Conservation (phyloP, 148 eudicot genomes). For the Arbutus unedo region DNA sequence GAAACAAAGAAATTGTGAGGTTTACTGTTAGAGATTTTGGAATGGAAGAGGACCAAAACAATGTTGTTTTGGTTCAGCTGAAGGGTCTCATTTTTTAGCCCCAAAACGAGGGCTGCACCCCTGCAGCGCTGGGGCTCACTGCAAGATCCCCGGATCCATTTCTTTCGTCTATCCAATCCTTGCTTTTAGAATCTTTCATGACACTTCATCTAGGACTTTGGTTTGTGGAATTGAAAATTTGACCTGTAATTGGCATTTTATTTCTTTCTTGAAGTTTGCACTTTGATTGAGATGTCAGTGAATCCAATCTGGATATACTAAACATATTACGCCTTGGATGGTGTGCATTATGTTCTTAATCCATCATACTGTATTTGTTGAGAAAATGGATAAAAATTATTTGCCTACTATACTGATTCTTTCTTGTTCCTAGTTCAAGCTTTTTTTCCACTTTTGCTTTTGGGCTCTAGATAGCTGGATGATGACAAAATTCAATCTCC, state of each 20-base stretch:
- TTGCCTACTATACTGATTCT: neutral
- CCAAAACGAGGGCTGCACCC: too few species aligned
- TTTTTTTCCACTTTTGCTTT: neutral
- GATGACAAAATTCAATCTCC: neutral
- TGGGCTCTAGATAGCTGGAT: neutral
- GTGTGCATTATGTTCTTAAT: neutral
- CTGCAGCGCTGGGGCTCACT: too few species aligned
- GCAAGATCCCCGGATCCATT: too few species aligned
- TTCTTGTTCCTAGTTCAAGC: neutral
- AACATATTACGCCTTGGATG: neutral
- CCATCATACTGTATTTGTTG: neutral
- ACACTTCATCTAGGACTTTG: neutral
- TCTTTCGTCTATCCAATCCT: neutral
- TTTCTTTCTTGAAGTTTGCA: slow-evolving; percentile 3
- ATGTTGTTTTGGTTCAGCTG: too few species aligned
- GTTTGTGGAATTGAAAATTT: neutral
- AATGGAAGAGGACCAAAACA: too few species aligned
- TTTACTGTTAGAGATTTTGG: too few species aligned
- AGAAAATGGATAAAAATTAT: neutral
- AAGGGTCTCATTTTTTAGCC: too few species aligned
- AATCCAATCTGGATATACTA: neutral
- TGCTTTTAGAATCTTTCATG: neutral
- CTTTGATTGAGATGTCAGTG: neutral
- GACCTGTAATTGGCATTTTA: neutral
- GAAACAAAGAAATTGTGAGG: too few species aligned